A percentile compares a stretch with the other conserved stretches of the same genome.
phyloP scores from a whole-genome alignment of 352 stramenopile species.

The Achlya hypogyna region DNA sequence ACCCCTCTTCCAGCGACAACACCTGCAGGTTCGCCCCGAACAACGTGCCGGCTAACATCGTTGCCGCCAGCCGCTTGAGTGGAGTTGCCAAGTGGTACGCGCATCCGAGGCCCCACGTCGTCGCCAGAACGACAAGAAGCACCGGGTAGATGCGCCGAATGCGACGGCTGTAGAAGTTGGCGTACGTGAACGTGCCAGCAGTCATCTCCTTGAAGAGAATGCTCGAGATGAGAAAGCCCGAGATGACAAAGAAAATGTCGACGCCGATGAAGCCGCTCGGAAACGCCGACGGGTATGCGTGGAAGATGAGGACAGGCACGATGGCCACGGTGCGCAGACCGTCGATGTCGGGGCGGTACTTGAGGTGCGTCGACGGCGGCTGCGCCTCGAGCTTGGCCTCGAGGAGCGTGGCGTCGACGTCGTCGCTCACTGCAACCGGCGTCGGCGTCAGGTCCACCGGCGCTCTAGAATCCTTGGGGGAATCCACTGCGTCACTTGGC shows the following conservation, averaged over 20 bases:
- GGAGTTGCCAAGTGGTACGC: not conserved
- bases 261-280: conserved; percentile 15
- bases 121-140: not conserved
- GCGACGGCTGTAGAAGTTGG: conserved; percentile 13
- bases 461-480: no score
- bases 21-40: conserved; percentile 20
- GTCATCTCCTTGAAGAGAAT: conserved; percentile 19
- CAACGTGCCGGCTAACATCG: conserved; percentile 9
- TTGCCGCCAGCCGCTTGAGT: conserved; percentile 12
- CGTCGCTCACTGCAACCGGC: no score
- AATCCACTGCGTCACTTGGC: no score
- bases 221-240: conserved; percentile 20
- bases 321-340: conserved; percentile 11
- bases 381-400: no score
- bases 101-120: not conserved
- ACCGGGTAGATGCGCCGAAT: conserved; percentile 18
- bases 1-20: conserved; percentile 13
- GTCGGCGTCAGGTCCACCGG: no score
- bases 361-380: no score
- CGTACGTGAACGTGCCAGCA: conserved; percentile 14
- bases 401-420: no score
- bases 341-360: conserved; percentile 19
- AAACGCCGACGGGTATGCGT: conserved; percentile 8
- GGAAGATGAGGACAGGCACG: conserved; percentile 14
- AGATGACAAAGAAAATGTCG: conserved; percentile 22